Evolutionary conservation across 805 yeast genomes (phyloP).

Genomic region (Metschnikowia lochheadii): DNA sequence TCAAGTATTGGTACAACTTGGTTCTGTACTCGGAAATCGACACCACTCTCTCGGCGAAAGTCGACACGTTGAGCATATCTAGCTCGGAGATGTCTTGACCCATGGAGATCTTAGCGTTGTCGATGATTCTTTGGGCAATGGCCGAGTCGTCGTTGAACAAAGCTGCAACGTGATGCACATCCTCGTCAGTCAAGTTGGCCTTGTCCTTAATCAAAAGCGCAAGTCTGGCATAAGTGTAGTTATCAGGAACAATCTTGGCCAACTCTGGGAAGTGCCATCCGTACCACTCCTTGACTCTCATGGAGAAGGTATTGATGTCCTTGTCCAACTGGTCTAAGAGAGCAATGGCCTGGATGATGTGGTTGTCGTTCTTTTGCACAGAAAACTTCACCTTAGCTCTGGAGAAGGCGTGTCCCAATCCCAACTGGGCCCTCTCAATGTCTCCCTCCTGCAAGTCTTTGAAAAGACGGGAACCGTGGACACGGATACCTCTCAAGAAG

Average conservation of each 20-base stretch:
- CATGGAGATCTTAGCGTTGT: constrained; percentile 96
- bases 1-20: constrained; percentile 76
- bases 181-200: constrained; percentile 83
- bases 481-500: constrained; percentile 89
- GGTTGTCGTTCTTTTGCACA: constrained; percentile 98
- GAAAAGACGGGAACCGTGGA: constrained; percentile 81
- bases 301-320: constrained; percentile 94
- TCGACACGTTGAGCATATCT: constrained; percentile 86
- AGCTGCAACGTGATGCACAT: constrained; percentile 89
- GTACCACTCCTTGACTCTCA: constrained; percentile 98
- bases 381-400: constrained; percentile 98
- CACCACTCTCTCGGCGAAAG: constrained; percentile 92
- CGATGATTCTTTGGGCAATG: constrained; percentile 81
- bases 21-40: constrained; percentile 87
- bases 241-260: constrained; percentile 87
- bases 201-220: constrained; percentile 84
- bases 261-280: constrained; percentile 99
- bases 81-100: constrained; percentile 96
- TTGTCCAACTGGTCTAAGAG: constrained; percentile 95
- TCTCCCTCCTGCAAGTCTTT: constrained; percentile 93
- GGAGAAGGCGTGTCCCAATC: constrained; percentile 98
- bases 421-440: constrained; percentile 95
- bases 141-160: constrained; percentile 89
- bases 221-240: constrained; percentile 79
- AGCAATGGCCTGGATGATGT: constrained; percentile 98